Evolutionary conservation across 2,329 filamentous ascomycete species (phyloP), one percentile per base, ranked within the genome.

Genomic region (Cordyceps cateniannulata): DNA sequence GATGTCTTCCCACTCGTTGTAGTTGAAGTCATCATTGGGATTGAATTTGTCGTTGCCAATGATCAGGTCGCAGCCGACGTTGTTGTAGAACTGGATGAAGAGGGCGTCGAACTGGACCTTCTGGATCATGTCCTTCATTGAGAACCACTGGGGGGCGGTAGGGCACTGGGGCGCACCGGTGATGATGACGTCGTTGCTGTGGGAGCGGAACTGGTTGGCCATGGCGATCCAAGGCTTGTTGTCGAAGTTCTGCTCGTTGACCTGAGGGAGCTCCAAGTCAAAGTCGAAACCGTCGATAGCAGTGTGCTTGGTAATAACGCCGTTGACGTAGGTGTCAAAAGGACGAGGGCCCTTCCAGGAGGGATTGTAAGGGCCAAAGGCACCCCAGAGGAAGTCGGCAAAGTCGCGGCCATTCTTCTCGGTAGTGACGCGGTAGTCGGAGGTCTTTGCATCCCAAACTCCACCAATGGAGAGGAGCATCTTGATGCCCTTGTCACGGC

Each of bases 1-100:
- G 29, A 74, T 69, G 0, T 53, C 44, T 52, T 69, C 73, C 78
- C 79, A 81, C 16, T 67, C 66, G 55, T 76, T 66, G 66, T 76
- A 81, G 63, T 79, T 80, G 70, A 79, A 76, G 40, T 65, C 65
- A 9, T 70, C 67, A 9, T 70, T 70, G 42, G 65, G 65, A 12
- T 70, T 67, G 10, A 69, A 70, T 9, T 69, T 58, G 14, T 63
- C 61, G 62, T 72, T 72, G 53, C 64, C 62, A 18, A 66, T 40
- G 62, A 75, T 66, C 27, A 71, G 68, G 49, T 76, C 72, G 65
- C 77, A 79, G 22, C 53, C 64, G 0, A 66, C 65, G 67, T 80
- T 80, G 72, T 80, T 79, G 71, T 79, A 81, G 68, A 80, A 81
- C 69, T 80, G 78, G 55, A 81, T 68, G 66, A 77, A 79, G 45